phyloP scores from a whole-genome alignment of 331 rosid species.

The Rosa hybrid region DNA sequence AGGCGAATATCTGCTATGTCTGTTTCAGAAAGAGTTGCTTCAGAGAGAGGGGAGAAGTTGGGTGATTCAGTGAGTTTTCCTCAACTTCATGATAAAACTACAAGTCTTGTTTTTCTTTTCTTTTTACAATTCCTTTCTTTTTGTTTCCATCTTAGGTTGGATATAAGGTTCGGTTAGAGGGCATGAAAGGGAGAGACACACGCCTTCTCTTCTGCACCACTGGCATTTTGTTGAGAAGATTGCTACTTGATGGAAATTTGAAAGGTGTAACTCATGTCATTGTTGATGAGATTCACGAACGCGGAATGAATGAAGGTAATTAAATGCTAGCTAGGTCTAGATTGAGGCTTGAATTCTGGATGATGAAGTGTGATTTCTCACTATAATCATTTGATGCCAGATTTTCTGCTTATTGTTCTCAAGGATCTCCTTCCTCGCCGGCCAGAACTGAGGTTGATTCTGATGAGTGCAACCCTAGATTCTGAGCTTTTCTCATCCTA shows the following conservation, averaged over 20 bases:
- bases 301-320: conserved; percentile 98
- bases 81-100: conserved; percentile 15
- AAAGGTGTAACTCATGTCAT: conserved; percentile 87
- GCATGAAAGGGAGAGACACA: conserved; percentile 89
- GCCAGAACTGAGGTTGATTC: conserved; percentile 81
- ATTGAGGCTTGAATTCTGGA: conserved; percentile 29
- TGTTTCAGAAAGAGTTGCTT: conserved; percentile 95
- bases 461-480: conserved; percentile 99
- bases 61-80: conserved; percentile 88
- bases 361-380: conserved; percentile 37
- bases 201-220: conserved; percentile 97
- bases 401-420: conserved; percentile 92
- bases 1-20: conserved; percentile 97
- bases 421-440: conserved; percentile 88
- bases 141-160: conserved; percentile 67
- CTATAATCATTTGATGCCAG: conserved; percentile 54
- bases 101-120: background rate
- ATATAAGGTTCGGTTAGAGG: conserved; percentile 95
- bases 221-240: conserved; percentile 91
- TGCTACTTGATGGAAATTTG: conserved; percentile 81
- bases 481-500: conserved; percentile 85
- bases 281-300: conserved; percentile 99
- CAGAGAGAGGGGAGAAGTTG: conserved; percentile 91
- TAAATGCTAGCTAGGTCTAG: conserved; percentile 14
- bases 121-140: conserved; percentile 12